Evolutionary conservation across 805 yeast genomes (phyloP), one percentile per base, ranked within the genome.

Genomic region (Saccharomyces mikatae): DNA sequence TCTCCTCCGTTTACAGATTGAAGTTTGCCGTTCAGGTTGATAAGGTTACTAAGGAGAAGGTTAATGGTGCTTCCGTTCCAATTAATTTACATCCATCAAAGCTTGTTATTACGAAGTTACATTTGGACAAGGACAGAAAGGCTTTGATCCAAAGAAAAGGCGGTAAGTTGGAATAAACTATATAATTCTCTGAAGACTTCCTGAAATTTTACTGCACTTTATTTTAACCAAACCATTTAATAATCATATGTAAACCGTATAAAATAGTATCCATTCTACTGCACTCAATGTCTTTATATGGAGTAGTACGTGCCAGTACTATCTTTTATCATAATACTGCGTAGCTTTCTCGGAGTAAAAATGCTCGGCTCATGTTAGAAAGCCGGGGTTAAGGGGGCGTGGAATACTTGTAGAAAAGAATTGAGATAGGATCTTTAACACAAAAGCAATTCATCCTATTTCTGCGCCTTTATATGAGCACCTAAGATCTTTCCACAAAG

Each of bases 61-160:
- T 96, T 68, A 87, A 86, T 82, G 98, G 97, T 81, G 95, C 96
- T 73, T 83, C 97, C 61, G 87, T 91, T 69, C 98, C 97, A 77
- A 82, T 92, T 78, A 89, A 90, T 87, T 83, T 94, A 68, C 96
- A 92, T 83, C 96, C 99, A 76, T 92, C 98, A 62, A 94, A 94
- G 84, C 96, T 94, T 75, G 97, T 92, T 79, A 89, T 94, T 80
- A 94, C 98, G 81, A 89, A 89, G 82, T 84, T 94, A 78, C 89
- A 90, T 85, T 86, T 94, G 77, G 97, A 92, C 86, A 88, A 88
- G 82, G 96, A 92, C 87, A 88, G 99, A 85, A 91, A 92, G 85
- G 95, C 88, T 76, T 86, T 92, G 80, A 89, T 92, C 74, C 83
- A 82, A 76, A 90, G 96, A 87, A 92, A 92, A 84, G 97, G 97